Percentiles rank a stretch among this genome's conserved stretches.
Evolutionary conservation across 2,329 filamentous ascomycete genomes (phyloP).

Genomic region (Botrytis elliptica): DNA sequence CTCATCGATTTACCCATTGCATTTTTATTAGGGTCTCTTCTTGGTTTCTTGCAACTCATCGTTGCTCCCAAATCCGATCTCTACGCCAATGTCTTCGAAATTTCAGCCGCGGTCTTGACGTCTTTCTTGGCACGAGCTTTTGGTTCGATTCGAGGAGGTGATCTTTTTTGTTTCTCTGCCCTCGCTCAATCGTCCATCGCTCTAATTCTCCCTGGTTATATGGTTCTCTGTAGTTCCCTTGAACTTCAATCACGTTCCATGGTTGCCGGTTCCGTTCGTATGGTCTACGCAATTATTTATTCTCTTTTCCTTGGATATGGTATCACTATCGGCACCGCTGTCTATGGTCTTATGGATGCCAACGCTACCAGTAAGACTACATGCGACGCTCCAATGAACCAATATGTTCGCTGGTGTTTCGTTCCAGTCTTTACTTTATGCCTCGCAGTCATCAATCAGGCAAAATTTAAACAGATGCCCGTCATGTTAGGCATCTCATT

Average conservation of each 20-base stretch:
- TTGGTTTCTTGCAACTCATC: slow-evolving; percentile 69
- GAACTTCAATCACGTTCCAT: slow-evolving; percentile 56
- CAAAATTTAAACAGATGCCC: slow-evolving; percentile 77
- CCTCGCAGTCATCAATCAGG: slow-evolving; percentile 74
- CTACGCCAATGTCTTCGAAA: slow-evolving; percentile 65
- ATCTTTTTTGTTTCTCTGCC: slow-evolving; percentile 65
- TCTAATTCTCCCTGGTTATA: slow-evolving; percentile 64
- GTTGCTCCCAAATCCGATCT: slow-evolving; percentile 67
- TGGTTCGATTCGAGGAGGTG: slow-evolving; percentile 51
- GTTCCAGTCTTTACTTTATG: slow-evolving; percentile 72
- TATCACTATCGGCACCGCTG: slow-evolving; percentile 54
- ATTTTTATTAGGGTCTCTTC: slow-evolving; percentile 67
- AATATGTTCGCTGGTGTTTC: slow-evolving; percentile 65
- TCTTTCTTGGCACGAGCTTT: slow-evolving; percentile 63
- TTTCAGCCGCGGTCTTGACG: slow-evolving; percentile 59
- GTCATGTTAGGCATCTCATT: slow-evolving; percentile 74
- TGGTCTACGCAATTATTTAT: slow-evolving; percentile 60
- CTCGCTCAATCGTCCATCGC: slow-evolving; percentile 64
- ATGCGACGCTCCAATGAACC: slow-evolving; percentile 48
- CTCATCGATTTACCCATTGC: slow-evolving; percentile 70
- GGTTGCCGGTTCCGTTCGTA: slow-evolving; percentile 55
- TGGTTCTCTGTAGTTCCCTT: slow-evolving; percentile 56
- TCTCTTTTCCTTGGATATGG: slow-evolving; percentile 57
- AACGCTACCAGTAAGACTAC: slow-evolving; percentile 48
- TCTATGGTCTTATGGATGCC: slow-evolving; percentile 52